A percentile compares a stretch with the other conserved stretches of the same genome.
phyloP scores from a whole-genome alignment of 306 rosid species.

The Luffa aegyptiaca region DNA sequence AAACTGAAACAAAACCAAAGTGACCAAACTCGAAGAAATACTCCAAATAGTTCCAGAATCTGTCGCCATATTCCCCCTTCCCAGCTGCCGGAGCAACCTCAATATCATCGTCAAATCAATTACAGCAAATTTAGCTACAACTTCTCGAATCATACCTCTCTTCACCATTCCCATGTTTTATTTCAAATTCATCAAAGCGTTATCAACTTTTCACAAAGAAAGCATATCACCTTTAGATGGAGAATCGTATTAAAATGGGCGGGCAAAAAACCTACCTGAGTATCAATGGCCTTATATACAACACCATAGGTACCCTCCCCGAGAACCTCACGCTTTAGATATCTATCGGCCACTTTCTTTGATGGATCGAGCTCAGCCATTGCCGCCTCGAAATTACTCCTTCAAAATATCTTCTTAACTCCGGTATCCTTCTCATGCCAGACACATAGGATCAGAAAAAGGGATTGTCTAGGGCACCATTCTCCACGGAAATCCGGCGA shows the following conservation, averaged over 20 bases:
- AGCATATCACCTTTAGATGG: background rate
- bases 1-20: background rate
- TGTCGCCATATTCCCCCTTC: background rate
- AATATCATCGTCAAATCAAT: background rate
- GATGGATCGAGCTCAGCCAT: constrained; percentile 54
- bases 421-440: background rate
- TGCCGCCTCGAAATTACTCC: background rate
- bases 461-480: constrained; percentile 2
- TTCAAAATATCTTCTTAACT: background rate
- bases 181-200: background rate
- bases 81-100: background rate
- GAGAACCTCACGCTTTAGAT: constrained; percentile 84
- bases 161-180: background rate
- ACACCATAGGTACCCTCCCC: constrained; percentile 99
- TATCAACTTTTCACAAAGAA: background rate
- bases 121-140: background rate
- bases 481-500: background rate
- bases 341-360: constrained; percentile 93
- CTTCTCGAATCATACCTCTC: background rate
- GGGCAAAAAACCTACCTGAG: constrained; percentile 39
- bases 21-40: background rate
- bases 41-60: background rate
- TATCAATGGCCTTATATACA: constrained; percentile 93
- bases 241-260: background rate
- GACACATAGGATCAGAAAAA: background rate